Percentiles rank a stretch among this genome's conserved stretches.
Conservation (phyloP, 768 basidiomycete genomes). For the Mycena vulgaris region DNA sequence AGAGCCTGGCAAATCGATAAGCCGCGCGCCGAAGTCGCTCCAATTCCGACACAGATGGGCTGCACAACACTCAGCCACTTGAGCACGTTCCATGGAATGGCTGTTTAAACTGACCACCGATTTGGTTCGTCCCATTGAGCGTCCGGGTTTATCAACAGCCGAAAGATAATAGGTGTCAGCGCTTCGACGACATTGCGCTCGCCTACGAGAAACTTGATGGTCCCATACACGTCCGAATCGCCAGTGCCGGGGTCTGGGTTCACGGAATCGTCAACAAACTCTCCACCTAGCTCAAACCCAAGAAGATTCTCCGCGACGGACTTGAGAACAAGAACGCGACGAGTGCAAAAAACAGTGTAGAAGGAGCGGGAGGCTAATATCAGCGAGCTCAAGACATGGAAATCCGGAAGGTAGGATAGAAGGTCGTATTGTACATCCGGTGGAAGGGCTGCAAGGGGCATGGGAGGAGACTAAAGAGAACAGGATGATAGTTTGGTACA, state of each 20-base stretch:
- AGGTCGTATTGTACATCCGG: conserved; percentile 12
- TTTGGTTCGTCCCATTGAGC: conserved; percentile 7
- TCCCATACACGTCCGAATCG: conserved; percentile 2
- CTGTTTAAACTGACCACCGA: conserved; percentile 18
- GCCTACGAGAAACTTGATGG: conserved; percentile 25
- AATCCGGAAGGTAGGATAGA: conserved; percentile 19
- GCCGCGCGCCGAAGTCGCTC: conserved; percentile 24
- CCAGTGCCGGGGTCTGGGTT: background rate
- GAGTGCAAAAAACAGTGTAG: conserved; percentile 9
- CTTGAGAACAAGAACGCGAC: conserved; percentile 17
- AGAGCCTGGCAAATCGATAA: conserved; percentile 24
- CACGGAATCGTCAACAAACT: background rate
- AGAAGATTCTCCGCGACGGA: conserved; percentile 28
- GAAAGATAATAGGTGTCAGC: conserved; percentile 20
- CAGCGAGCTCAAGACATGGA: conserved; percentile 7
- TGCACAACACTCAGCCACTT: conserved; percentile 15
- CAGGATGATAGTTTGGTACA: background rate
- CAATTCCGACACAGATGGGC: conserved; percentile 26
- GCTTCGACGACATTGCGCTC: background rate
- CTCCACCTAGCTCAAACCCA: conserved; percentile 19
- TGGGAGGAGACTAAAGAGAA: background rate
- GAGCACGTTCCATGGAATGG: background rate
- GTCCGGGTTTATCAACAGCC: conserved; percentile 3
- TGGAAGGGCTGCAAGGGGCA: conserved; percentile 22
- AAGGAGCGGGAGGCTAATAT: conserved; percentile 21